Evolutionary conservation across 2,329 filamentous ascomycete genomes (phyloP), one percentile per base, ranked within the genome.

Genomic region (Alternaria postmessia): DNA sequence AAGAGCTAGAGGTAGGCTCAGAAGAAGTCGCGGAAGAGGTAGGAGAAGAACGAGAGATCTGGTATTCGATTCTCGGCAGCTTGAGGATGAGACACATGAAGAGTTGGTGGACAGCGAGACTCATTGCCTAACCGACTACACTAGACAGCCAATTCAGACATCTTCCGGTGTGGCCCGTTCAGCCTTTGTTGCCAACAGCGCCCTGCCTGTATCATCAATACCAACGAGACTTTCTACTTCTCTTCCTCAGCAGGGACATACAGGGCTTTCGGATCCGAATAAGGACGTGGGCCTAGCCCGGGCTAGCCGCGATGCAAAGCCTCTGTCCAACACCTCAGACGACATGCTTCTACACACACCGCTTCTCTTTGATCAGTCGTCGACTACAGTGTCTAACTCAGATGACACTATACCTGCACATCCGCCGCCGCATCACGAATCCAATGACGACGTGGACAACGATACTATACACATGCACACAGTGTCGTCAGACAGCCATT

Each of bases 181-280:
- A 16, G 68, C 73, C 9, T 75, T 77, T 38, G 53, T 78, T 34
- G 66, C 70, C 20, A 74, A 72, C 42, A 77, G 75, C 59, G 75
- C 74, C 0, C 65, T 77, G 9, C 62, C 72, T 4, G 49, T 65
- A 8, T 70, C 71, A 1, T 67, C 66, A 18, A 41, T 69, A 1
- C 46, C 57, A 38, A 57, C 57, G 12, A 58, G 43, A 8, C 34
- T 61, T 16, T 57, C 57, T 7, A 59, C 30, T 16, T 39, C 51
- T 8, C 28, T 51, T 14, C 18, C 58, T 4, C 51, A 18, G 7
- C 67, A 47, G 5, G 22, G 26, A 11, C 57, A 63, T 6, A 32
- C 49, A 5, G 63, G 62, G 24, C 48, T 58, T 2, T 51, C 58
- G 9, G 61, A 60, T 7, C 30, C 58, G 6, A 58, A 64, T 16